A percentile compares a stretch with the other conserved stretches of the same genome.
phyloP scores from a whole-genome alignment of 2,329 filamentous ascomycete genomes.

The Pestalotiopsis sp. region DNA sequence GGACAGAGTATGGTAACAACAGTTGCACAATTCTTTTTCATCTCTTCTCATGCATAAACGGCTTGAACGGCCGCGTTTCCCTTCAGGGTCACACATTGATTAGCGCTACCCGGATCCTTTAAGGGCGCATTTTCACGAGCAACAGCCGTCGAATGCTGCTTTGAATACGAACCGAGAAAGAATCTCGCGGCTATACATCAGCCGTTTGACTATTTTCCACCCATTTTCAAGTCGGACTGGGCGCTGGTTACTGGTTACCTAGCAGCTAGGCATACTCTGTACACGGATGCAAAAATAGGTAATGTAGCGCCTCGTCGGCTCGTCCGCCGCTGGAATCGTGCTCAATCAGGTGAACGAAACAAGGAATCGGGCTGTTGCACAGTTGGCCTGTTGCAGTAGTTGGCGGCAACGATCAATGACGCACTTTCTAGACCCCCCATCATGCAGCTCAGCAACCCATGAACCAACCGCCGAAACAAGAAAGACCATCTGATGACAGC shows the following conservation, averaged over 20 bases:
- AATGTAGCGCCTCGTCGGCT: background rate
- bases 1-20: background rate
- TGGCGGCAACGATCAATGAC: background rate
- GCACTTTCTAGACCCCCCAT: background rate
- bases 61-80: background rate
- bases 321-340: background rate
- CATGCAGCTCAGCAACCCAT: background rate
- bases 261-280: background rate
- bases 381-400: background rate
- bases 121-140: background rate
- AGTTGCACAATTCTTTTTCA: background rate
- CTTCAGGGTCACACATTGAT: constrained; percentile 9
- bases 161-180: background rate
- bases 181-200: background rate
- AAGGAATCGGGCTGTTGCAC: background rate
- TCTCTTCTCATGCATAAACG: background rate
- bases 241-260: background rate
- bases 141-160: background rate
- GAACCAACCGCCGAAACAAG: background rate
- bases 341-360: background rate
- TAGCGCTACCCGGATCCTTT: background rate
- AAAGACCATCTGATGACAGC: background rate
- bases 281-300: background rate
- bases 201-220: no score
- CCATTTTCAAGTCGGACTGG: no score